Evolutionary conservation across 345 rosid genomes (phyloP).

Genomic region (Gossypium ekmanianum): DNA sequence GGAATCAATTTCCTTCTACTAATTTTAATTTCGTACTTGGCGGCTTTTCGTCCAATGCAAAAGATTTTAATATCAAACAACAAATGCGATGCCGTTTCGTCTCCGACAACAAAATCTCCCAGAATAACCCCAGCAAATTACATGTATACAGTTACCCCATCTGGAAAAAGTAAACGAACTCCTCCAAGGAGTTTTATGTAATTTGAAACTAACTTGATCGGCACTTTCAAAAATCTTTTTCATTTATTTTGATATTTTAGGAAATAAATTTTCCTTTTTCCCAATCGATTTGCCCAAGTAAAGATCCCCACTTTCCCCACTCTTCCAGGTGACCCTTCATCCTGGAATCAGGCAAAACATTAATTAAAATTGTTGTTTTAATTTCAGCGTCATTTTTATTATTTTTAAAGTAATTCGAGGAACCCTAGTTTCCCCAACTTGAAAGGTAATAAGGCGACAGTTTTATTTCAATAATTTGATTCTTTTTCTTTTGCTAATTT

Average conservation of each 20-base stretch:
- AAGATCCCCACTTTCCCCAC: not conserved
- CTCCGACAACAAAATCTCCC: not conserved
- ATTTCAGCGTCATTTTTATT: not conserved
- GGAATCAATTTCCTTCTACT: not conserved
- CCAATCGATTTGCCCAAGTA: not conserved
- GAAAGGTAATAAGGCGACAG: constrained; percentile 1
- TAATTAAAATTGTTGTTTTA: not conserved
- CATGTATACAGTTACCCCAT: not conserved
- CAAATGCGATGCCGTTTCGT: not conserved
- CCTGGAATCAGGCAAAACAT: not conserved
- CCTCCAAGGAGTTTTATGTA: not conserved
- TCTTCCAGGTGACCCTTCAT: not conserved
- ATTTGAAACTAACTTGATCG: not conserved
- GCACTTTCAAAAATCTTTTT: not conserved
- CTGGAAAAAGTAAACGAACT: not conserved
- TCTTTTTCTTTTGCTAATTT: not conserved
- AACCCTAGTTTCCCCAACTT: constrained; percentile 13
- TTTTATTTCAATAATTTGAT: constrained; percentile 7
- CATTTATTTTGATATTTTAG: not conserved
- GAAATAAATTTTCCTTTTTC: not conserved
- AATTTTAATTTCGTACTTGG: too few relatives aligned
- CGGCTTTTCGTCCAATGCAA: too few relatives aligned
- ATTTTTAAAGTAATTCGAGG: not conserved
- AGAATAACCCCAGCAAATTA: not conserved
- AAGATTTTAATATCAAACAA: not conserved